Conservation (phyloP, 139 green algal genomes). For the Limnomonas spitsbergensis region DNA sequence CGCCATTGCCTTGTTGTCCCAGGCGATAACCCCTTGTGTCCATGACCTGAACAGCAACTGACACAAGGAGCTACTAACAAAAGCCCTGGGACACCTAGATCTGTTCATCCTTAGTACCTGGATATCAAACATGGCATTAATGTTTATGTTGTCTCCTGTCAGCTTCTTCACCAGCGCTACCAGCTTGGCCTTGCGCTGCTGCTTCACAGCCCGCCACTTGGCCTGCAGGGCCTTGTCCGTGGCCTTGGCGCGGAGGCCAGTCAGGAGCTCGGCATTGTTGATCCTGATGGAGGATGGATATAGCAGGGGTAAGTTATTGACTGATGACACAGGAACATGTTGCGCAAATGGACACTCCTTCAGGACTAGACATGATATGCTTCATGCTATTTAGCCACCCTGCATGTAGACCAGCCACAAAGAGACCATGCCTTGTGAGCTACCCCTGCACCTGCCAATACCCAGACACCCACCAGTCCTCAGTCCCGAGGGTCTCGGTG, state of each 20-base stretch:
- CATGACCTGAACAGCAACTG: too few species aligned
- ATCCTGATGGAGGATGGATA: slow-evolving; percentile 47
- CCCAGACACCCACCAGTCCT: too few species aligned
- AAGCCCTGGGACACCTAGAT: too few species aligned
- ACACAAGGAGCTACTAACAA: too few species aligned
- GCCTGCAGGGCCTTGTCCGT: slow-evolving; percentile 50
- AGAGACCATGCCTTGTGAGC: too few species aligned
- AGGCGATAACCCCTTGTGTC: too few species aligned
- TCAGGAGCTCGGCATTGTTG: slow-evolving; percentile 53
- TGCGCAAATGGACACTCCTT: too few species aligned
- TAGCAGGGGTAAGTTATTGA: too few species aligned
- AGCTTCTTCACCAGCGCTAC: slow-evolving; percentile 70
- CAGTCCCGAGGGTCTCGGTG: slow-evolving; percentile 77
- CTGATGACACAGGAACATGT: too few species aligned
- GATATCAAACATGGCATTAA: slow-evolving; percentile 89
- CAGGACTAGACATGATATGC: too few species aligned
- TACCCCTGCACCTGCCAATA: slow-evolving; percentile 1
- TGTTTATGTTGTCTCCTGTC: slow-evolving; percentile 65
- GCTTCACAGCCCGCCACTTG: slow-evolving; percentile 85
- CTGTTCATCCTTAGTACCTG: slow-evolving; percentile 47
- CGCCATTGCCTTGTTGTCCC: too few species aligned
- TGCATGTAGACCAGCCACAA: neutral
- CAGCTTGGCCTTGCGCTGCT: slow-evolving; percentile 75
- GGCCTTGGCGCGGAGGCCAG: slow-evolving; percentile 40
- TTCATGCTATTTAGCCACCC: too few species aligned